Evolutionary conservation across 805 yeast species (phyloP).

Genomic region (Candida pseudoglaebosa): DNA sequence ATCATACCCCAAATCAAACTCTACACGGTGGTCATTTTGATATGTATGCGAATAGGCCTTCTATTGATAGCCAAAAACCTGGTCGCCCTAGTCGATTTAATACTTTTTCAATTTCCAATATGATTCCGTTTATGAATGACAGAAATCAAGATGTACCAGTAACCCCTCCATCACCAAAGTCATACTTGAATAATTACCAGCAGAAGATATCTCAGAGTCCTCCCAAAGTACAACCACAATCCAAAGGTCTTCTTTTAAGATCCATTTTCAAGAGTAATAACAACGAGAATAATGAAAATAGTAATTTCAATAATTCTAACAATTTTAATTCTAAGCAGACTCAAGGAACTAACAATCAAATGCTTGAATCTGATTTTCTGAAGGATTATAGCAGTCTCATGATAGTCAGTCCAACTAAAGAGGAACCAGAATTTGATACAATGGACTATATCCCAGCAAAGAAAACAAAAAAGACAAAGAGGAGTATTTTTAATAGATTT

Average conservation of each 20-base stretch:
- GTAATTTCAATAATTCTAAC: neutral
- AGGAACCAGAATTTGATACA: constrained; percentile 16
- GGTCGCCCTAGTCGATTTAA: constrained; percentile 3
- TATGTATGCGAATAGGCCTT: constrained; percentile 24
- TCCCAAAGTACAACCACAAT: constrained; percentile 4
- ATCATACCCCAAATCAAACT: constrained; percentile 26
- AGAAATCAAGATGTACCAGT: constrained; percentile 18
- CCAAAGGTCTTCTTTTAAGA: constrained; percentile 1
- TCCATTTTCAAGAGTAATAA: constrained; percentile 4
- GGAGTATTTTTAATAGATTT: constrained; percentile 38
- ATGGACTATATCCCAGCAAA: constrained; percentile 17
- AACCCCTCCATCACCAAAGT: constrained; percentile 12
- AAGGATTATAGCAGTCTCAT: constrained; percentile 13
- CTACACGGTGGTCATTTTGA: constrained; percentile 31
- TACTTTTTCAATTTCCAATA: constrained; percentile 34
- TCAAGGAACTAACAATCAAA: neutral
- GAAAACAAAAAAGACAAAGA: constrained; percentile 28
- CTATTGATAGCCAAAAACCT: constrained; percentile 26
- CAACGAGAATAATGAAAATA: constrained; percentile 2
- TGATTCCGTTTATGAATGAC: constrained; percentile 40
- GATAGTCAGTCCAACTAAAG: constrained; percentile 19
- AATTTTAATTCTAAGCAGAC: neutral
- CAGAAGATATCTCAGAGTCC: constrained; percentile 1
- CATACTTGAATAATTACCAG: constrained; percentile 13
- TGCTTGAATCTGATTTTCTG: neutral